phyloP scores from a whole-genome alignment of 305 asterid species.

The Plantago lanceolata region DNA sequence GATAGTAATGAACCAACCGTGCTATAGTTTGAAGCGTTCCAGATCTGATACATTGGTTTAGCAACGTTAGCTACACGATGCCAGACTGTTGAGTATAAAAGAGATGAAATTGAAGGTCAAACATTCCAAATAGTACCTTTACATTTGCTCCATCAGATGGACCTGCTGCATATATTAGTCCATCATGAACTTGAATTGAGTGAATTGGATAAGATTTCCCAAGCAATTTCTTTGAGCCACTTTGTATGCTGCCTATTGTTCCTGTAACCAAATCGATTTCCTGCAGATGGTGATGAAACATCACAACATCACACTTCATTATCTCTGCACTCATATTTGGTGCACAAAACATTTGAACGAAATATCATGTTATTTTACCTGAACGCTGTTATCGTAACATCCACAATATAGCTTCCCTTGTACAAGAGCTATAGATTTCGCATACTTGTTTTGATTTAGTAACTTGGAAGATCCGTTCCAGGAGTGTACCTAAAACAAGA shows the following conservation, averaged over 20 bases:
- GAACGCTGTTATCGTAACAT: slow-evolving; percentile 74
- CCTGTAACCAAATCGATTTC: slow-evolving; percentile 72
- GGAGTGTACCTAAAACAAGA: slow-evolving; percentile 48
- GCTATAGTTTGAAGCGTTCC: slow-evolving; percentile 53
- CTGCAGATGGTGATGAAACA: slow-evolving; percentile 27
- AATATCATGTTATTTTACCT: slow-evolving; percentile 34
- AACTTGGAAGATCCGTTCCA: slow-evolving; percentile 65
- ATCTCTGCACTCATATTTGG: too few relatives aligned
- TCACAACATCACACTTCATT: neutral
- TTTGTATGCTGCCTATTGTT: slow-evolving; percentile 58
- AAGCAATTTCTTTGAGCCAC: slow-evolving; percentile 59
- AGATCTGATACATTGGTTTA: slow-evolving; percentile 37
- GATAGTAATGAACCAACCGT: slow-evolving; percentile 60
- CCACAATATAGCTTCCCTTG: slow-evolving; percentile 77
- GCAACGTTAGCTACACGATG: neutral
- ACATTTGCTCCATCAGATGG: slow-evolving; percentile 66
- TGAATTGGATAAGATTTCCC: slow-evolving; percentile 57
- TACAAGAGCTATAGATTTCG: slow-evolving; percentile 52
- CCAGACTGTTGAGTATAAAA: neutral
- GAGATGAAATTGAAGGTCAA: neutral
- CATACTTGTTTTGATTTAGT: slow-evolving; percentile 59
- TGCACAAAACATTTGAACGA: neutral
- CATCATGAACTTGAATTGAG: slow-evolving; percentile 60
- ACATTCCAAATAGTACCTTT: slow-evolving; percentile 42
- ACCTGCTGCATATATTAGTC: slow-evolving; percentile 57